Evolutionary conservation across 306 rosid species (phyloP), one percentile per base, ranked within the genome.

Genomic region (Mimosa pudica): DNA sequence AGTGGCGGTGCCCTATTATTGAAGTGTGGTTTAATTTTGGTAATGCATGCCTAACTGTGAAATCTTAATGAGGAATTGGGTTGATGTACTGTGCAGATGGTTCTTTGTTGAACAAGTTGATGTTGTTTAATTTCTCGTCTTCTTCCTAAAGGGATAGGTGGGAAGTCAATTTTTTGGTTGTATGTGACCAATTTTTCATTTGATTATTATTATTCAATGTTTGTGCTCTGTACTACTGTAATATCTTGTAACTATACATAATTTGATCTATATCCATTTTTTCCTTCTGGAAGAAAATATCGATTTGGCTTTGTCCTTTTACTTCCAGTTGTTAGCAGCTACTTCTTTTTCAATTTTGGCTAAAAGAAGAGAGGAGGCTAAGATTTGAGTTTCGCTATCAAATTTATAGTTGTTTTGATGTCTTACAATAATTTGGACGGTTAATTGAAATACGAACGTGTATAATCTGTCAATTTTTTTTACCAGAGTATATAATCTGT

Each of bases 1-100:
- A 17, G 55, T 52, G 58, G 2, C 91, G 2, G 85, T 89, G 62
- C 97, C 98, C 58, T 32, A 87, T 61, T 84, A 83, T 71, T 87
- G 61, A 77, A 17, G 61, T n/a, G 41, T 84, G 12, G 14, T 70
- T 52, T 33, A 51, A 42, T 54, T 38, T 38, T 3, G 42, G 3
- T 38, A 38, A 38, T 38, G 6, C 24, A 14, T 79, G 8, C 12
- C 12, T 42, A 10, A 44, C 7, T 4, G 30, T 24, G 30, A 24
- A 9, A 44, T 33, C n/a, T 13, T 3, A 11, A 9, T 3, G 42
- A 7, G 16, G n/a, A 32, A 62, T 60, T 24, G 66, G 66, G 36
- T 24, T n/a, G 0, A 7, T 1, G 30, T 20, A 10, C 16, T 41
- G 46, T 14, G n/a, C 52, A 44, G 46, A 44, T 10, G 49, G 8